These are phyloP conservation scores for Aspergillus pseudotamarii DNA, from an alignment of 2,329 filamentous ascomycete genomes.

Conservation along the genomic window DNA sequence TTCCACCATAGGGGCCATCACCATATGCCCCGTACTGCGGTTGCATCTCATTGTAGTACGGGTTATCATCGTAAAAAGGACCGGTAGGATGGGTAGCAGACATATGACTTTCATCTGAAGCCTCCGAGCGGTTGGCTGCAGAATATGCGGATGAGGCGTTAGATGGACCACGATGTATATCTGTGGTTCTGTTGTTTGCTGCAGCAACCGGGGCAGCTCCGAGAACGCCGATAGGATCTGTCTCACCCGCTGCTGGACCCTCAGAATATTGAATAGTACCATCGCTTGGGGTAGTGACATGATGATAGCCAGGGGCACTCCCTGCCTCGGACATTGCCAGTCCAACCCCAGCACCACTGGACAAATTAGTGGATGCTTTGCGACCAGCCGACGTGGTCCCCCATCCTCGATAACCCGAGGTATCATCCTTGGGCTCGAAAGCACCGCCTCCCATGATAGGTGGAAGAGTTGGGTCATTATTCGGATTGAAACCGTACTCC, in stretches of 20 bases:
- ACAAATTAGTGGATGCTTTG: conserved; percentile 88
- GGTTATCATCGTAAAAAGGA: conserved; percentile 58
- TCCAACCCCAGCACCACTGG: conserved; percentile 64
- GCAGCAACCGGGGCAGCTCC: conserved; percentile 67
- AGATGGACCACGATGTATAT: conserved; percentile 85
- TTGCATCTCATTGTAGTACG: conserved; percentile 56
- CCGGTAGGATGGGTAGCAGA: conserved; percentile 48
- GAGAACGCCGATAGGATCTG: conserved; percentile 81
- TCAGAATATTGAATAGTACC: conserved; percentile 65
- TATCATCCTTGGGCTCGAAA: conserved; percentile 70
- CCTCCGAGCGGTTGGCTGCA: conserved; percentile 71
- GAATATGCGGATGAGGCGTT: conserved; percentile 98
- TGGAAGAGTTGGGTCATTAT: conserved; percentile 82
- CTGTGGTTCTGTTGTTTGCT: conserved; percentile 61
- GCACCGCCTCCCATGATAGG: conserved; percentile 53
- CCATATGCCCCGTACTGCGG: conserved; percentile 56
- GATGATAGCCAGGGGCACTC: conserved; percentile 57
- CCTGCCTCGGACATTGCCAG: conserved; percentile 72
- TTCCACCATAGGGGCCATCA: conserved; percentile 55
- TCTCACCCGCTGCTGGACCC: conserved; percentile 65
- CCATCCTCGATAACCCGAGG: conserved; percentile 90
- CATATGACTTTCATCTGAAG: conserved; percentile 58
- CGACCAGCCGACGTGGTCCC: conserved; percentile 76
- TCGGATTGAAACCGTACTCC: conserved; percentile 97
- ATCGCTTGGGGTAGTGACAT: conserved; percentile 64